Evolutionary conservation across 352 stramenopile genomes (phyloP), one percentile per base, ranked within the genome.

Genomic region (Blastocystis sp.): DNA sequence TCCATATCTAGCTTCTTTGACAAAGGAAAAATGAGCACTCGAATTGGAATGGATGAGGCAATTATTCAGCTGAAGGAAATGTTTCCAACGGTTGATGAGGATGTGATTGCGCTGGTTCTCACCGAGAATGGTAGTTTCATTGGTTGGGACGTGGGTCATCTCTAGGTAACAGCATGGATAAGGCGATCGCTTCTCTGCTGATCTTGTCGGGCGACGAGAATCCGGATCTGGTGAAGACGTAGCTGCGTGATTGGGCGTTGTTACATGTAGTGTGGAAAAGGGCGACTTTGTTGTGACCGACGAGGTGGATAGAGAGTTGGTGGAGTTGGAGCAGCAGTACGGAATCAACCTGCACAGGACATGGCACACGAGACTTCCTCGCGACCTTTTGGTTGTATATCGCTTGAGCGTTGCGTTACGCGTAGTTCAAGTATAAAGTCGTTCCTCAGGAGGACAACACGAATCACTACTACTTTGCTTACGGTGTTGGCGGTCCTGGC

Each of bases 11-110:
- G 28, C 28, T 34, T 34, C 28, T 34, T 34, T 34, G 28, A 34
- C 28, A 34, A 34, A 34, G 28, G 28, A 34, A 34, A 34, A 34
- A 34, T 34, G 28, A 34, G 28, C 0, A 34, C 28, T 34, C 28
- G 28, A 34, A 34, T 34, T 34, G 28, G 28, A 34, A 34, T 34
- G 28, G 34, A 19, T 43, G 11, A 19, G n/a, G 65, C 65, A 17
- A 76, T 76, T n/a, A 21, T 17, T 11, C 10, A 19, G 4, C 43
- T 76, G 43, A n/a, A 43, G 24, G 65, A 76, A 28, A 76, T 76
- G 65, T 76, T 76, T 76, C 65, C 65, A 4, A 59, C 10, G 7
- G 42, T 76, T 52, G 65, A 76, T 52, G 65, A 54, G 65, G 65
- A 76, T 28, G 65, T 76, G 19, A 54, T 76, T 7, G 24, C 14